Conservation (phyloP, 1,284 basidiomycete genomes). For the Omphalotus olearius region DNA sequence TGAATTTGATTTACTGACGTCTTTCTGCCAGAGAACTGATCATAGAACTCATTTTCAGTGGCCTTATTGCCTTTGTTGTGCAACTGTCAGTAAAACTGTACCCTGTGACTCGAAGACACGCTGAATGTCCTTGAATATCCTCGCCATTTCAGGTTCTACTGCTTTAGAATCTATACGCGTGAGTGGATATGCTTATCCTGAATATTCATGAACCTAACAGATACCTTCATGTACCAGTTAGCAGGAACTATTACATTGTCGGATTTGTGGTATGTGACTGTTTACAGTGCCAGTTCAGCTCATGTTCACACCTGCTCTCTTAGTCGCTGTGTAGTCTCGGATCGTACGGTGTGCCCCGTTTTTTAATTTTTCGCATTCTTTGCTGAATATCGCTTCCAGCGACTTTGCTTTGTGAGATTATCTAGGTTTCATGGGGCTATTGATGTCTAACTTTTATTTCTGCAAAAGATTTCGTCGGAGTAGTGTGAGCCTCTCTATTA, state of each 20-base stretch:
- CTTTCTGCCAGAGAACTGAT: background rate
- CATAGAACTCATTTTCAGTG: constrained; percentile 7
- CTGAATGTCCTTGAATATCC: too few species aligned
- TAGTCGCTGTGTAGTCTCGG: constrained; percentile 8
- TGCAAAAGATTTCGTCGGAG: constrained; percentile 5
- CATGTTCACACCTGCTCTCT: background rate
- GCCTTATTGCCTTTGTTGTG: constrained; percentile 5
- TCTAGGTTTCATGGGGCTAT: background rate
- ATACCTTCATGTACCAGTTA: background rate
- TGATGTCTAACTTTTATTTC: too few species aligned
- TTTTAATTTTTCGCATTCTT: background rate
- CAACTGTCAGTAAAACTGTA: constrained; percentile 9
- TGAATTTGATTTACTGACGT: too few species aligned
- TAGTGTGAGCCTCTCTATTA: background rate
- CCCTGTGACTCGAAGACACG: too few species aligned
- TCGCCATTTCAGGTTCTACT: constrained; percentile 7
- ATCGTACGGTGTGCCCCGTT: background rate
- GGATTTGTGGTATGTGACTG: constrained; percentile 4
- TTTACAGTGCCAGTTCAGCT: too few species aligned
- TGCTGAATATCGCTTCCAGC: background rate
- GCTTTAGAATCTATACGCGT: constrained; percentile 4
- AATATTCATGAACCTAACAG: too few species aligned
- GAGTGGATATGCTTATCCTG: background rate
- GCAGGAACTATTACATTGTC: constrained; percentile 2
- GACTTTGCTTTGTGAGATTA: constrained; percentile 6